These are phyloP conservation scores for Leishmania major DNA, from an alignment of 208 protist genomes.

Conservation along the genomic window DNA sequence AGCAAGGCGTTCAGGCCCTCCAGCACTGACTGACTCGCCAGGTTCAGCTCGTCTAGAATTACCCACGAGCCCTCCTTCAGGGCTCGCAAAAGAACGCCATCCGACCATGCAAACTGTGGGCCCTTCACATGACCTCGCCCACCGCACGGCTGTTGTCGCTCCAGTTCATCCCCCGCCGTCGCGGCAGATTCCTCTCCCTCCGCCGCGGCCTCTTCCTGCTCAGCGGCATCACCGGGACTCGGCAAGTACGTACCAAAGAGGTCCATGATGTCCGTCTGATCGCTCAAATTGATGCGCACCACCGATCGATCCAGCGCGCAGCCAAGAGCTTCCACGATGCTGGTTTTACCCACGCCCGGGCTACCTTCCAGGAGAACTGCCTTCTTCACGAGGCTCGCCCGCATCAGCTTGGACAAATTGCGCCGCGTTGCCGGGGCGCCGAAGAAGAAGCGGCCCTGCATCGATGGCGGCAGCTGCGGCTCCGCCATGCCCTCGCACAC, in stretches of 20 bases:
- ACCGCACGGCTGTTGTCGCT: constrained; percentile 43
- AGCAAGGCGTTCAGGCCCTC: constrained; percentile 99
- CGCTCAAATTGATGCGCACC: constrained; percentile 99
- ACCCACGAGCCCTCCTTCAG: constrained; percentile 98
- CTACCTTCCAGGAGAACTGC: constrained; percentile 98
- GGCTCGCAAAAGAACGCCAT: constrained; percentile 98
- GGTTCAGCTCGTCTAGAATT: constrained; percentile 99
- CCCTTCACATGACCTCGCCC: constrained; percentile 20
- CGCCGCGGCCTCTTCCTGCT: constrained; percentile 35
- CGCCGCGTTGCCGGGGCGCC: constrained; percentile 94
- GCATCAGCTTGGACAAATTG: constrained; percentile 98
- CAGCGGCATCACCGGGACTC: constrained; percentile 27
- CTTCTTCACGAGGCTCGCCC: constrained; percentile 91
- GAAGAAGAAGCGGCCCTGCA: constrained; percentile 91
- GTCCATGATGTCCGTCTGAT: constrained; percentile 99
- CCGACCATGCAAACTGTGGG: constrained; percentile 97
- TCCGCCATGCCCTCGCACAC: constrained; percentile 77
- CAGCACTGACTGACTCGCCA: constrained; percentile 99
- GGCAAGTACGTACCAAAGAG: constrained; percentile 94
- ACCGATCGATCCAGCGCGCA: constrained; percentile 89
- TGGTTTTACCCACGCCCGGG: constrained; percentile 99
- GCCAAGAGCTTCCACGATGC: constrained; percentile 97
- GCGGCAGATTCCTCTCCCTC: constrained; percentile 27
- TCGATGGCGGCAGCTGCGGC: constrained; percentile 66
- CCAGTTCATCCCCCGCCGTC: constrained; percentile 36